Evolutionary conservation across 768 basidiomycete genomes (phyloP).

Genomic region (Lyophyllum semitale): DNA sequence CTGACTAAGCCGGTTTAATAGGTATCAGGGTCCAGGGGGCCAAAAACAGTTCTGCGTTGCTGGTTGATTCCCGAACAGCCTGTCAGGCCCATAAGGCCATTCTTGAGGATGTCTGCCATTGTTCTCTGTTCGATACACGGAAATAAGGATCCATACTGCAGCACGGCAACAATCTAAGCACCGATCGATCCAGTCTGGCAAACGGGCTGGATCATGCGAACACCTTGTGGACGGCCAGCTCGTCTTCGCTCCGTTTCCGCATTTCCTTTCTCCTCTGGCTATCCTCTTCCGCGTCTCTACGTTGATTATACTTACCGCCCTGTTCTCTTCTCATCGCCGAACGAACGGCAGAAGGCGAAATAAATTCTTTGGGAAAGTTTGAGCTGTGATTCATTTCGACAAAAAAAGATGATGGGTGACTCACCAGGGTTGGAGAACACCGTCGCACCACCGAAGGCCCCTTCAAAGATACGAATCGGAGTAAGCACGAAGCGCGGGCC

Average conservation of each 20-base stretch:
- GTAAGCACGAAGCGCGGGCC: slow-evolving; percentile 97
- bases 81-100: not conserved
- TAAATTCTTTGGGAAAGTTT: slow-evolving; percentile 64
- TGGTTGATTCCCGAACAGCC: slow-evolving; percentile 4
- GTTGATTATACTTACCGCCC: slow-evolving; percentile 78
- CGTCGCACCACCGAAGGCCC: slow-evolving; percentile 92
- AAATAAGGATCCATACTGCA: slow-evolving; percentile 2
- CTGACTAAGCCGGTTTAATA: slow-evolving; percentile 16
- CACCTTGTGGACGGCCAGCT: slow-evolving; percentile 83
- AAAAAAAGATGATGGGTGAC: slow-evolving; percentile 19
- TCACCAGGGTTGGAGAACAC: slow-evolving; percentile 94
- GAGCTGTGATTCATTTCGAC: not conserved
- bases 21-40: too few species aligned
- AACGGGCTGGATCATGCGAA: slow-evolving; percentile 63
- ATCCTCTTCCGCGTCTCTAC: slow-evolving; percentile 80
- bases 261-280: slow-evolving; percentile 61
- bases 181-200: not conserved
- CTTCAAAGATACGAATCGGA: slow-evolving; percentile 97
- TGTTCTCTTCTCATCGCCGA: slow-evolving; percentile 68
- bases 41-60: too few species aligned
- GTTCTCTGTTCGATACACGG: slow-evolving; percentile 9
- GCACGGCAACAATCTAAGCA: not conserved
- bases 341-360: slow-evolving; percentile 83
- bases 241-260: slow-evolving; percentile 70
- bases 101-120: slow-evolving; percentile 10